Evolutionary conservation across 495 filamentous ascomycete species (phyloP), one percentile per base, ranked within the genome.

Genomic region (Aspergillus sparsus): DNA sequence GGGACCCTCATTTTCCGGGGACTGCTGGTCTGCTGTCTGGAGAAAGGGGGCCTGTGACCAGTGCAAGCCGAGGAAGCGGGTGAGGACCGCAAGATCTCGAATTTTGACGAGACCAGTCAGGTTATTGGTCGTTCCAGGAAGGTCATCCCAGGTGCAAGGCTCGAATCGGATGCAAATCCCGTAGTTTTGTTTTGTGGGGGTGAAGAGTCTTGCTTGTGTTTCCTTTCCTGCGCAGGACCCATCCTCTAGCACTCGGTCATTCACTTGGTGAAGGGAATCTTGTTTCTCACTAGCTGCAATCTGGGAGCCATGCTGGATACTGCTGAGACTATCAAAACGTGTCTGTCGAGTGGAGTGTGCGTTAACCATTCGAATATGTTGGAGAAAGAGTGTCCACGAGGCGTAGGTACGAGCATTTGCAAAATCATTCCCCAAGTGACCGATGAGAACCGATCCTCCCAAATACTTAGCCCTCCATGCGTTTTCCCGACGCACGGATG

Each of bases 91-190:
- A 0, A 50, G 47, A 32, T 50, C 47, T n/a, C 47, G 47, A 21
- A 50, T 18, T 18, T n/a, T 12, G 32, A 50, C 47, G 18, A 32
- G 32, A 31, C 47, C 47, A 6, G 47, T 50, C 47, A 50, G 8
- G 3, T 11, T 12, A 7, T 32, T 32, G 47, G 47, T 11, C 6
- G 18, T 18, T 15, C 21, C 47, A 11, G 47, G 47, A 21, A 50
- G 47, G 47, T 50, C 47, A 31, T 50, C 47, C 47, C 47, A 50
- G 18, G 16, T 50, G 47, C 47, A 50, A 21, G 47, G 47, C 47
- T 50, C 47, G 32, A 50, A 50, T 1, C 32, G 18, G 47, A 50
- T 50, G 47, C 47, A 50, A 11, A 27, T 50, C 6, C 47, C 47
- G 47, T 50, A 50, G n/a, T n/a, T n/a, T n/a, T n/a, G n/a, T n/a